A percentile compares a stretch with the other conserved stretches of the same genome.
Conservation (phyloP, 78 protist genomes). For the Dictyostelium capitatum region DNA sequence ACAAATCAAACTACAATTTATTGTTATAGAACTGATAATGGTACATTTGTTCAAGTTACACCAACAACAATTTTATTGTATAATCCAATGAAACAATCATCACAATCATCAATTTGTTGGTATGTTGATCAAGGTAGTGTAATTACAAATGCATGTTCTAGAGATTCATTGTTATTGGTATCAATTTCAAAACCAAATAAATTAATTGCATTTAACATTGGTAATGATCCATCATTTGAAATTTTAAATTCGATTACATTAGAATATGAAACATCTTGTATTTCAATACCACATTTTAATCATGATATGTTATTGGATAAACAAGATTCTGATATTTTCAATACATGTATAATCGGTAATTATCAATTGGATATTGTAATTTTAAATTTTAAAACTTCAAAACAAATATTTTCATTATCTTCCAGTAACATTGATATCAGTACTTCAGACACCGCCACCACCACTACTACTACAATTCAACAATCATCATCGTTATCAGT, state of each 20-base stretch:
- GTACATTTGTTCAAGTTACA: slow-evolving; percentile 30
- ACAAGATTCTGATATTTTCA: not conserved
- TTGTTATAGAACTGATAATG: slow-evolving; percentile 9
- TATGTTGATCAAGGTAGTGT: not conserved
- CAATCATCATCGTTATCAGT: not conserved
- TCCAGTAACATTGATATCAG: not conserved
- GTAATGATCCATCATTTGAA: not conserved
- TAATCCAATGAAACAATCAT: not conserved
- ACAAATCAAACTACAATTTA: slow-evolving; percentile 7
- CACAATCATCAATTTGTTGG: not conserved
- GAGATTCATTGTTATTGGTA: not conserved
- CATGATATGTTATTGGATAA: not conserved
- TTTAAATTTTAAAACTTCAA: slow-evolving; percentile 2
- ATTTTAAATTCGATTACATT: not conserved
- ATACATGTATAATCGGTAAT: slow-evolving; percentile 32
- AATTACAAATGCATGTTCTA: not conserved
- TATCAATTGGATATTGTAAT: slow-evolving; percentile 17
- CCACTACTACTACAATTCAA: not conserved
- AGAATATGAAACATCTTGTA: slow-evolving; percentile 18
- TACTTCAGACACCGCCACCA: too few relatives aligned
- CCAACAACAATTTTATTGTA: not conserved
- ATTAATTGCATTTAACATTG: not conserved
- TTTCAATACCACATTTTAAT: not conserved
- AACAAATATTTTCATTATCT: not conserved
- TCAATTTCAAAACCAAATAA: slow-evolving; percentile 31